Evolutionary conservation across 345 rosid species (phyloP), one percentile per base, ranked within the genome.

Genomic region (Citrus sinensis): DNA sequence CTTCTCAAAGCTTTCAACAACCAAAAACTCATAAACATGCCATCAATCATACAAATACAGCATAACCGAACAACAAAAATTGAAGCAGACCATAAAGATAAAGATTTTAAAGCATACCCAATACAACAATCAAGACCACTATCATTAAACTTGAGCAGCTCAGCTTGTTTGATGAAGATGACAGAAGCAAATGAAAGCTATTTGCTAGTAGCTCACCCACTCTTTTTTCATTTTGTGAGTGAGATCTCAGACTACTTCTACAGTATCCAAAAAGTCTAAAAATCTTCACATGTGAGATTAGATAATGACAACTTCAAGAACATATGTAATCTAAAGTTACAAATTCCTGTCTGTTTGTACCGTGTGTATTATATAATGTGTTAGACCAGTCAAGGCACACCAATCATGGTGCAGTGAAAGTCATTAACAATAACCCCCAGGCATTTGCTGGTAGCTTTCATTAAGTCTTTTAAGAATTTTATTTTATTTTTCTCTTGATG

Each of bases 111-210:
- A 49, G 70, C 80, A 66, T 72, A 82, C 82, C 78, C 67, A 37
- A 20, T 13, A 10, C 61, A 40, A 4, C 37, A 71, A 49, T 46
- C 34, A 49, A 49, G 73, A 9, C 35, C 37, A 70, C 16, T 29
- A 24, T 16, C 17, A 54, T 54, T 19, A 9, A 71, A 71, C 74
- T 51, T 30, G 62, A 29, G 74, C 74, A 17, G 24, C 74, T 39
- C 80, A 42, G 30, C 77, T 59, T 3, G 37, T 13, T 51, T 59
- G 82, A 66, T 65, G 85, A 65, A 59, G 78, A 56, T 46, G 77
- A 22, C 56, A 59, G 25, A 61, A 42, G 16, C 24, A 65, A 65
- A 24, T 0, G 16, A 49, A 76, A 40, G 24, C 69, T 16, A 56
- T 2, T 30, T 30, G 32, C 32, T 30, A 30, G 32, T 30, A 30